A percentile compares a stretch with the other conserved stretches of the same genome.
phyloP scores from a whole-genome alignment of 1,139 yeast genomes.

The Debaryomyces sp. region DNA sequence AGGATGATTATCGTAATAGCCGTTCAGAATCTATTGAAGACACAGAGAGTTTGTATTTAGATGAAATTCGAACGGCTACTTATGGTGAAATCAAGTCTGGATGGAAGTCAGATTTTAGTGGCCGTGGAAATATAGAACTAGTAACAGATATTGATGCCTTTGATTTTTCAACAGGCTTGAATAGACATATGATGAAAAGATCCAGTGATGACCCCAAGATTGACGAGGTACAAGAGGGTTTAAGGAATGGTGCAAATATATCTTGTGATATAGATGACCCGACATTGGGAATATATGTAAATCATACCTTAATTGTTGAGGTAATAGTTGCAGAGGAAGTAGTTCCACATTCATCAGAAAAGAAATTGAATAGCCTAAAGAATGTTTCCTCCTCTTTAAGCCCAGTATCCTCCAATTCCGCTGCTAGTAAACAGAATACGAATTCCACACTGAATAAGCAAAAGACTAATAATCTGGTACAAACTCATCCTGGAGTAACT shows the following conservation, averaged over 20 bases:
- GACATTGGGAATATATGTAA: slow-evolving; percentile 71
- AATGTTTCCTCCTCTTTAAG: slow-evolving; percentile 10
- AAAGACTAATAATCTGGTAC: slow-evolving; percentile 5
- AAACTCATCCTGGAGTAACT: slow-evolving; percentile 62
- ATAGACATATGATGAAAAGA: slow-evolving; percentile 30
- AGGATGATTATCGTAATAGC: neutral
- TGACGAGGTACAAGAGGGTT: slow-evolving; percentile 29
- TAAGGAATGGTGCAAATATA: slow-evolving; percentile 56
- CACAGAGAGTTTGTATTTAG: slow-evolving; percentile 52
- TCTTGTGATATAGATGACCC: slow-evolving; percentile 86
- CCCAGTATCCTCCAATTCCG: slow-evolving; percentile 19
- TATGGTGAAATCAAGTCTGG: slow-evolving; percentile 85
- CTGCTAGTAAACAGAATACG: slow-evolving; percentile 9
- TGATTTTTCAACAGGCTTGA: slow-evolving; percentile 57
- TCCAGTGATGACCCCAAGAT: slow-evolving; percentile 30
- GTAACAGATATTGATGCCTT: slow-evolving; percentile 67
- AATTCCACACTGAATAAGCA: slow-evolving; percentile 6
- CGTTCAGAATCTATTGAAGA: slow-evolving; percentile 6
- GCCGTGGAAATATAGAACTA: slow-evolving; percentile 74
- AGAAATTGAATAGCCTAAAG: slow-evolving; percentile 13
- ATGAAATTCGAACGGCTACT: slow-evolving; percentile 72
- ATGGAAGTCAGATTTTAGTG: slow-evolving; percentile 90
- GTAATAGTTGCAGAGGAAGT: slow-evolving; percentile 92
- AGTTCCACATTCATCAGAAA: slow-evolving; percentile 37
- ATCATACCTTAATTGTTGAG: slow-evolving; percentile 79